Base-by-base conservation (phyloP, 164 flowering plant species). In the Berberis vulgaris region DNA sequence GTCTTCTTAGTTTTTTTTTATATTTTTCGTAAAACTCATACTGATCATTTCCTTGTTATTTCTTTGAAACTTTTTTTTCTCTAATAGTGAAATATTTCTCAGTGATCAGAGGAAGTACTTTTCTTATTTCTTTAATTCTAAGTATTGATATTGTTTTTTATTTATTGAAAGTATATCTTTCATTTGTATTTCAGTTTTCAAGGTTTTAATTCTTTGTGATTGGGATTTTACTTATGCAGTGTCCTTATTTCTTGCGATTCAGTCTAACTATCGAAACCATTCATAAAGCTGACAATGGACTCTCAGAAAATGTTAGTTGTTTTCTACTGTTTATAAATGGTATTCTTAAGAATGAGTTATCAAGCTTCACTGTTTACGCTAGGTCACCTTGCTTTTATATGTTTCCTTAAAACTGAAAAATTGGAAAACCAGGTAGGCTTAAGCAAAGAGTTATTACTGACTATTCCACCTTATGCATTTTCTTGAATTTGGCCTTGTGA, bases 51-150 rank as follows among this genome's bases (percentile, higher is more conserved):
- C 55, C 1, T 67, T 64, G 53, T 67, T 61, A n/a, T 8, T 55
- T 46, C 71, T 55, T 45, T 69, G 68, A 59, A 57, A 26, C 26
- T 26, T 26, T 53, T 50, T 50, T 11, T 43, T 43, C 3, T 42
- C 2, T 41, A 13, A 3, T 26, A 10, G 49, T 4, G 12, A 44
- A 44, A 65, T 38, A 13, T 52, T 10, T 52, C 54, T 46, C 77
- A 85, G 90, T 83, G 26, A 73, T 85, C 59, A 81, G 80, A 87
- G 90, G 83, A 60, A 70, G 10, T 44, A n/a, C 3, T 50, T 52
- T 49, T 13, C 9, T 8, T 40, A n/a, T 54, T 49, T 44, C 2
- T 1, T 13, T 41, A 1, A 39, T 62, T 43, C 41, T 46, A 11
- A 41, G 2, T 13, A 4, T n/a, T 1, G 26, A 67, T 41, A 9